phyloP scores from a whole-genome alignment of 495 filamentous ascomycete species.

The Aspergillus taichungensis region DNA sequence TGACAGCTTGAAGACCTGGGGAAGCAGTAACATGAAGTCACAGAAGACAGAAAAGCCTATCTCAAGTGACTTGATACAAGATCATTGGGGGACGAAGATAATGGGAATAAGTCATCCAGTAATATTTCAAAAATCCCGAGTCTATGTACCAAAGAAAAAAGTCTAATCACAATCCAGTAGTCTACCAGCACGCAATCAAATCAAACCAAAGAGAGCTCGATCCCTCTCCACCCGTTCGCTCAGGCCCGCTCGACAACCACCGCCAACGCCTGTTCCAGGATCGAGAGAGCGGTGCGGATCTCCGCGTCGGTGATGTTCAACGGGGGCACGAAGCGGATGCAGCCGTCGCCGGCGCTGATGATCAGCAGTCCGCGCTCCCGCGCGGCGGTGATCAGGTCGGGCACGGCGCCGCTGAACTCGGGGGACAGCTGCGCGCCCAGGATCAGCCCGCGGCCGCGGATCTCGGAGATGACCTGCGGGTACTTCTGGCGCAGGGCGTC shows the following conservation, averaged over 20 bases:
- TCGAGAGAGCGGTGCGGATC: constrained; percentile 63
- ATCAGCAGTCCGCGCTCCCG: constrained; percentile 81
- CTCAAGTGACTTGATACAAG: too few relatives aligned
- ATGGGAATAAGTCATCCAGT: too few relatives aligned
- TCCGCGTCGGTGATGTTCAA: constrained; percentile 67
- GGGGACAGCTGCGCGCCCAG: constrained; percentile 71
- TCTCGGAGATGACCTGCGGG: constrained; percentile 64
- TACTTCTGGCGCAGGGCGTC: constrained; percentile 52
- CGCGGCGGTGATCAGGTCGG: constrained; percentile 67
- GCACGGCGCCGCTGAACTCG: constrained; percentile 50
- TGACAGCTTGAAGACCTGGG: too few relatives aligned
- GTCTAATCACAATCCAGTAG: too few relatives aligned
- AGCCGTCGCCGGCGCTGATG: constrained; percentile 87
- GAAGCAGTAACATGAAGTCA: too few relatives aligned
- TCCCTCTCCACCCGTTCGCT: neutral
- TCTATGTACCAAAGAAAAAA: too few relatives aligned
- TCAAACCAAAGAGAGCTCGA: too few relatives aligned
- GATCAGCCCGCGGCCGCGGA: constrained; percentile 77
- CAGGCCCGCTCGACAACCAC: constrained; percentile 24
- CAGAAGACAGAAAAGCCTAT: too few relatives aligned
- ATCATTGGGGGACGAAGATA: too few relatives aligned
- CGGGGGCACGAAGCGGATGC: constrained; percentile 77
- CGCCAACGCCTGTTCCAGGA: constrained; percentile 69
- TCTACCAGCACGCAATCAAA: neutral
- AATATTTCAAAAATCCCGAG: too few relatives aligned